Conservation (phyloP, 352 stramenopile genomes). For the Phytopythium boreale region DNA sequence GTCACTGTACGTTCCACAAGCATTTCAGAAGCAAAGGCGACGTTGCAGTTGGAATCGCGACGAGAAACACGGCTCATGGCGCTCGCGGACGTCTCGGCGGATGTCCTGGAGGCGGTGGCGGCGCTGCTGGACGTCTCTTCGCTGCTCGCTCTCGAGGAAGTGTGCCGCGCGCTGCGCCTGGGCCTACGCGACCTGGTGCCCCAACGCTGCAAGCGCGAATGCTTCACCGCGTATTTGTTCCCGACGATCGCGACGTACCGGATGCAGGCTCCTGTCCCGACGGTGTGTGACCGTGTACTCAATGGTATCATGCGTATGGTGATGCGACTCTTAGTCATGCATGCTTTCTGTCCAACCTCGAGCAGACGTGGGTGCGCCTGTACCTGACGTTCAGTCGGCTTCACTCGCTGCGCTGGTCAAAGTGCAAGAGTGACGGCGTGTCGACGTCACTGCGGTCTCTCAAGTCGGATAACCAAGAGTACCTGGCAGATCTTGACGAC, state of each 20-base stretch:
- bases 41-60: neutral
- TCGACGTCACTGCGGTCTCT: constrained; percentile 53
- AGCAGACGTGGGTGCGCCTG: constrained; percentile 51
- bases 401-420: constrained; percentile 35
- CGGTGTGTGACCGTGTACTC: constrained; percentile 14
- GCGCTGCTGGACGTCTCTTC: constrained; percentile 31
- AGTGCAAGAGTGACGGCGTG: constrained; percentile 34
- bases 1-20: neutral
- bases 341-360: neutral
- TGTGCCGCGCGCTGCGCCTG: constrained; percentile 13
- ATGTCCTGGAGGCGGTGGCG: constrained; percentile 36
- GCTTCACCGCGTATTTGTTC: constrained; percentile 53
- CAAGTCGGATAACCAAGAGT: constrained; percentile 74
- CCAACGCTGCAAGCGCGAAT: constrained; percentile 60
- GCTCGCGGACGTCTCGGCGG: constrained; percentile 30
- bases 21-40: neutral
- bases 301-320: neutral
- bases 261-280: constrained; percentile 51
- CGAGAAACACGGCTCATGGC: neutral
- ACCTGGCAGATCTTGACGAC: constrained; percentile 32
- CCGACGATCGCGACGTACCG: constrained; percentile 63
- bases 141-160: constrained; percentile 37
- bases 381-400: constrained; percentile 52
- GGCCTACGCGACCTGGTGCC: constrained; percentile 15
- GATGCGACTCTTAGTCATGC: neutral